These are phyloP conservation scores for Eimeria maxima DNA, from an alignment of 169 alveolate genomes.

Conservation along the genomic window DNA sequence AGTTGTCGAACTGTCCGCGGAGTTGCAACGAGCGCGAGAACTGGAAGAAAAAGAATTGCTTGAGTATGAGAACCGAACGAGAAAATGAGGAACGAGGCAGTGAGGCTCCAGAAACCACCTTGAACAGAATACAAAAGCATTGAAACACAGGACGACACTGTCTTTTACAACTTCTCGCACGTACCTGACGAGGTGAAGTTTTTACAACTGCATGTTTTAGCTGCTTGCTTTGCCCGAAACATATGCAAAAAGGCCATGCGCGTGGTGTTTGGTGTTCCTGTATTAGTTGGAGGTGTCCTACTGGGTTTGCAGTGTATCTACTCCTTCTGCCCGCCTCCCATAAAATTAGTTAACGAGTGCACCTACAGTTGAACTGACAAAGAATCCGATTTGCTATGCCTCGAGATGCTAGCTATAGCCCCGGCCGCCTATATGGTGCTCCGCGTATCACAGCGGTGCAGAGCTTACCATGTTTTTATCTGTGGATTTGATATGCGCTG, in stretches of 20 bases:
- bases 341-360: not conserved
- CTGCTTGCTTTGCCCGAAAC: not conserved
- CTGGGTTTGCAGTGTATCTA: not conserved
- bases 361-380: not conserved
- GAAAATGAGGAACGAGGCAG: conserved; percentile 71
- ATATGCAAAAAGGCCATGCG: not conserved
- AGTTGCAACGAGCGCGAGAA: not conserved
- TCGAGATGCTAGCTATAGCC: not conserved
- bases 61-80: conserved; percentile 66
- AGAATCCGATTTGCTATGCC: not conserved
- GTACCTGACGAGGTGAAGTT: not conserved
- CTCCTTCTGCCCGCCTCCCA: not conserved
- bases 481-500: conserved; percentile 24
- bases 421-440: not conserved
- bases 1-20: not conserved
- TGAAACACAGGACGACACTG: not conserved
- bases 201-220: not conserved
- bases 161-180: not conserved
- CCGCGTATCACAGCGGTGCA: not conserved
- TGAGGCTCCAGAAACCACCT: conserved; percentile 72
- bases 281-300: not conserved
- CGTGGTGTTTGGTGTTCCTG: not conserved
- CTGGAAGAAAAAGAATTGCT: not conserved
- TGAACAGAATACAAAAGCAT: not conserved
- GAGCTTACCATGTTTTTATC: conserved; percentile 35